Evolutionary conservation across 148 eudicot genomes (phyloP).

Genomic region (Chenopodium berlandieri): DNA sequence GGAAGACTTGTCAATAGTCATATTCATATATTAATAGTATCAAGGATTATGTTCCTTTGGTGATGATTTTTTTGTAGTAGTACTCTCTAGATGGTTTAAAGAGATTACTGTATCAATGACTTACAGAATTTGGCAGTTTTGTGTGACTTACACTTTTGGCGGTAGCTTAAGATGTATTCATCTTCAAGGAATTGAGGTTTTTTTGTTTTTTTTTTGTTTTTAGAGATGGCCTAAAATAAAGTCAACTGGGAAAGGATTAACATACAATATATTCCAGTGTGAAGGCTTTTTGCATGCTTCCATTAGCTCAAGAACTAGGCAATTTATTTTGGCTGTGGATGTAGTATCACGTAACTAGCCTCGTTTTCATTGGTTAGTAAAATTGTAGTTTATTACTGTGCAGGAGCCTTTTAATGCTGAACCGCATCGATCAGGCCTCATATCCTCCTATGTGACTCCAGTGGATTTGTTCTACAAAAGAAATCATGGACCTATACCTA

Average conservation of each 20-base stretch:
- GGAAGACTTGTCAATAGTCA: no score
- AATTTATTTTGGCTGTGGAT: neutral
- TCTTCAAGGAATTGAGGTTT: neutral
- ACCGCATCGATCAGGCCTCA: slow-evolving; percentile 70
- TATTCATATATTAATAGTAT: no score
- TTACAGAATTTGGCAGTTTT: neutral
- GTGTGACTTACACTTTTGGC: neutral
- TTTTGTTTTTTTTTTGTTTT: no score
- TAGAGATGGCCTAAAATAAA: no score
- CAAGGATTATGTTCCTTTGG: no score
- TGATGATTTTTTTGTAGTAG: neutral
- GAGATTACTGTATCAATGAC: neutral
- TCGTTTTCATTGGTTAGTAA: neutral
- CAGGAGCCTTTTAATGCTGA: slow-evolving; percentile 98
- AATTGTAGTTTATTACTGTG: slow-evolving; percentile 13
- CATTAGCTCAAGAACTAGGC: neutral
- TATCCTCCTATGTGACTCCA: slow-evolving; percentile 87
- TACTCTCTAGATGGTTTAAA: neutral
- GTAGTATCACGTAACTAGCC: neutral
- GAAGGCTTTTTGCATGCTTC: neutral
- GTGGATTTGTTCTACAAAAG: slow-evolving; percentile 91
- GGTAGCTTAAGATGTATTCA: neutral
- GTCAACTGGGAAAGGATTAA: no score
- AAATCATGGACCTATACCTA: slow-evolving; percentile 93
- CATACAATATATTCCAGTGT: no score